phyloP scores from a whole-genome alignment of 768 basidiomycete species.

The Mycena epipterygia region DNA sequence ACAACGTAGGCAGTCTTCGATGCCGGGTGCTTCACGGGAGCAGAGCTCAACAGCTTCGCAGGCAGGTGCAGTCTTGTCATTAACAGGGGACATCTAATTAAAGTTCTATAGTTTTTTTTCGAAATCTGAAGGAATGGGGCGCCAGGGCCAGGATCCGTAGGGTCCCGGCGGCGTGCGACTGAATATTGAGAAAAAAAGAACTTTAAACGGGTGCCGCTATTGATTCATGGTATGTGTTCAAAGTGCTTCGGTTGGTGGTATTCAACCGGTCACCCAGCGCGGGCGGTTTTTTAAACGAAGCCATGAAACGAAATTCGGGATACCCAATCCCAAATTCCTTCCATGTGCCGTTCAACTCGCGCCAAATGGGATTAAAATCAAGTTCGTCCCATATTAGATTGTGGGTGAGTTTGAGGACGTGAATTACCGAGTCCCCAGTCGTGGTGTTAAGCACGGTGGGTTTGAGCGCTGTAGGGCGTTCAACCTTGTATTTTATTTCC shows the following conservation, averaged over 20 bases:
- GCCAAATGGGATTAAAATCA: background rate
- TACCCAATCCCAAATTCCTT: background rate
- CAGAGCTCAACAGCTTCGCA: conserved; percentile 3
- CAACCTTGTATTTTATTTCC: background rate
- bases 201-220: conserved; percentile 3
- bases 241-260: no score
- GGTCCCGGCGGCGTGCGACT: conserved; percentile 6
- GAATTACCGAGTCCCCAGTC: background rate
- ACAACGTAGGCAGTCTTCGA: background rate
- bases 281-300: conserved; percentile 6
- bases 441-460: background rate
- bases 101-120: background rate
- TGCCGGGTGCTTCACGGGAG: background rate
- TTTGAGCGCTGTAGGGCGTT: background rate
- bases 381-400: background rate
- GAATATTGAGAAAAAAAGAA: no score
- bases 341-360: conserved; percentile 1
- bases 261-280: no score
- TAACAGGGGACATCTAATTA: background rate
- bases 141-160: background rate
- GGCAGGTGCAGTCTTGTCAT: conserved; percentile 6
- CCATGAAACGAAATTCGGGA: conserved; percentile 2
- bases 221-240: background rate
- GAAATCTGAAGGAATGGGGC: conserved; percentile 13
- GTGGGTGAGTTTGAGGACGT: conserved; percentile 2